Evolutionary conservation across 768 basidiomycete genomes (phyloP).

Genomic region (Suillus alpinus): DNA sequence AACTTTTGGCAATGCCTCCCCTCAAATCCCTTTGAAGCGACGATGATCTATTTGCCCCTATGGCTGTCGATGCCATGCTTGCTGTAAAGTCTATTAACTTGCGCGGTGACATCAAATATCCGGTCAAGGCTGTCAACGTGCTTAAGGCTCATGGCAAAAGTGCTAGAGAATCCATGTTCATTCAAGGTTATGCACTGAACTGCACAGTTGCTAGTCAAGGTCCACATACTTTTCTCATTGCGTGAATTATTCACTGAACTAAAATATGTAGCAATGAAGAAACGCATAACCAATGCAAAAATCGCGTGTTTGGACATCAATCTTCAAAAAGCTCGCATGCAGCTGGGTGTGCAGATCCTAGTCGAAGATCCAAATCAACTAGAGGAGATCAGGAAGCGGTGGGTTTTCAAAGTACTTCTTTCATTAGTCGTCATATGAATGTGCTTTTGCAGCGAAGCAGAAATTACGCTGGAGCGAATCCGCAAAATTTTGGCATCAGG

Average conservation of each 20-base stretch:
- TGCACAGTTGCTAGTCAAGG: constrained; percentile 99
- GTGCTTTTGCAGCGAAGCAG: constrained; percentile 66
- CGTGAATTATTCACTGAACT: constrained; percentile 7
- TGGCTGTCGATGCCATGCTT: constrained; percentile 99
- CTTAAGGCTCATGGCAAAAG: constrained; percentile 97
- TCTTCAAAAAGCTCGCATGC: constrained; percentile 94
- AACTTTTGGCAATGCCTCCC: background rate
- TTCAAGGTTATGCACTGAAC: constrained; percentile 96
- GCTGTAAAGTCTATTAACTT: constrained; percentile 93
- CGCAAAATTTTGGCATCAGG: constrained; percentile 94
- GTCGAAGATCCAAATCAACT: constrained; percentile 96
- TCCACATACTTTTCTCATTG: constrained; percentile 32
- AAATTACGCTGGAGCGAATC: constrained; percentile 93
- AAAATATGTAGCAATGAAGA: constrained; percentile 83
- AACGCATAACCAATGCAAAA: constrained; percentile 87
- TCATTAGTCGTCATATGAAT: background rate
- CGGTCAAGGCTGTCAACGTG: constrained; percentile 98
- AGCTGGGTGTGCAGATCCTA: constrained; percentile 94
- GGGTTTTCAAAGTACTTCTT: constrained; percentile 17
- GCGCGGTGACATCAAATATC: constrained; percentile 96
- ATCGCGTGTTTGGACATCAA: constrained; percentile 99
- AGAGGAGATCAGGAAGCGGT: constrained; percentile 95
- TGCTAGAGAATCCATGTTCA: constrained; percentile 90
- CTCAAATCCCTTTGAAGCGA: constrained; percentile 53
- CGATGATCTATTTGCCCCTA: constrained; percentile 95